phyloP scores from a whole-genome alignment of 2,329 filamentous ascomycete genomes.

The Seiridium unicorne region DNA sequence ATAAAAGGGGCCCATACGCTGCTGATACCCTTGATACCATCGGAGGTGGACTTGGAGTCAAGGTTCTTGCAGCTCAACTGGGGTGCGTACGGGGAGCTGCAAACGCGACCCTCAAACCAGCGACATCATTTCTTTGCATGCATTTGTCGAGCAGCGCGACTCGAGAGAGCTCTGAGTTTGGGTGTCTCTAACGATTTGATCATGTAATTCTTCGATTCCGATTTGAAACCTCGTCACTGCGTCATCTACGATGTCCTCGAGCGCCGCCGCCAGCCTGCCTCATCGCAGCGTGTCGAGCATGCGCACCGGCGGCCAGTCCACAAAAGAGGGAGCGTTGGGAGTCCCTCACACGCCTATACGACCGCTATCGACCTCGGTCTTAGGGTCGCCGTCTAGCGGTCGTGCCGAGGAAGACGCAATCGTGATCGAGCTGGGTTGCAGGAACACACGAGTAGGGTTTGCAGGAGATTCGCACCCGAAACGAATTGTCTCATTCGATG shows the following conservation, averaged over 20 bases:
- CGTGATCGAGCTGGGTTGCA: constrained; percentile 78
- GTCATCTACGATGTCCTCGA: constrained; percentile 40
- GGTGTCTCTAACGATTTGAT: not conserved
- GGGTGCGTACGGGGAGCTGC: too few relatives aligned
- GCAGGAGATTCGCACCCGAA: constrained; percentile 81
- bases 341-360: constrained; percentile 46
- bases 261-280: constrained; percentile 42
- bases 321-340: constrained; percentile 48
- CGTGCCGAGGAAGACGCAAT: constrained; percentile 80
- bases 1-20: too few relatives aligned
- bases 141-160: not conserved
- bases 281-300: constrained; percentile 61
- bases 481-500: constrained; percentile 66
- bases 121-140: not conserved
- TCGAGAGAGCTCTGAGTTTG: not conserved
- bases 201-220: not conserved
- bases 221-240: not conserved
- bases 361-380: constrained; percentile 49
- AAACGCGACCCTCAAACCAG: not conserved
- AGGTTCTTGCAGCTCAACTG: too few relatives aligned
- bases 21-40: too few relatives aligned
- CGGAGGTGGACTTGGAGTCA: too few relatives aligned
- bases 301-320: constrained; percentile 36
- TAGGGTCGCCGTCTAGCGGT: constrained; percentile 59
- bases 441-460: constrained; percentile 79